These are phyloP conservation scores for Russula earlei DNA, from an alignment of 768 basidiomycete genomes.

Conservation along the genomic window DNA sequence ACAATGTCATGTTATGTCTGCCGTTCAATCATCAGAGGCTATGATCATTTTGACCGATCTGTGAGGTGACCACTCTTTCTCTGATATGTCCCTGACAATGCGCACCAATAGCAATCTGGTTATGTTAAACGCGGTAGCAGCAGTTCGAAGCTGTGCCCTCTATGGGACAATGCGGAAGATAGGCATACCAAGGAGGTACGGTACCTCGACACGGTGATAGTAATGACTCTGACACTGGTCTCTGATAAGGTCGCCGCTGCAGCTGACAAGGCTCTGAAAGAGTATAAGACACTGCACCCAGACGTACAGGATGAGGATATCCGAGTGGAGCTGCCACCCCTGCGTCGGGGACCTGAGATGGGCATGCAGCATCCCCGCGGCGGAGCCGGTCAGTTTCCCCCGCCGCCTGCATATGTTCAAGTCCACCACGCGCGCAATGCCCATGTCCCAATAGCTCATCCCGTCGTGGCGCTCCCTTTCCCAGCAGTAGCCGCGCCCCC, in stretches of 20 bases:
- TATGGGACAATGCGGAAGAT: slow-evolving; percentile 62
- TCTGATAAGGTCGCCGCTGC: slow-evolving; percentile 53
- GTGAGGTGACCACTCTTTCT: slow-evolving; percentile 16
- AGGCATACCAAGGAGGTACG: slow-evolving; percentile 59
- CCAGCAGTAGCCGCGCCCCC: neutral
- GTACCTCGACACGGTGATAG: neutral
- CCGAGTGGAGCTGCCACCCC: slow-evolving; percentile 51
- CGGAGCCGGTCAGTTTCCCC: neutral
- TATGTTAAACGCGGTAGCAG: slow-evolving; percentile 1
- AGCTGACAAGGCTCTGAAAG: slow-evolving; percentile 53
- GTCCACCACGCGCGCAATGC: slow-evolving; percentile 12
- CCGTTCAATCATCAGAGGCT: slow-evolving; percentile 58
- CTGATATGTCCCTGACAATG: neutral
- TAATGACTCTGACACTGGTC: neutral
- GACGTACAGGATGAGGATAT: slow-evolving; percentile 52
- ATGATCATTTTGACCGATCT: slow-evolving; percentile 61
- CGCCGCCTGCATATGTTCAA: slow-evolving; percentile 3
- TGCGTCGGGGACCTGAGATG: neutral
- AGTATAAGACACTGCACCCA: slow-evolving; percentile 50
- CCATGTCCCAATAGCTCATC: slow-evolving; percentile 13
- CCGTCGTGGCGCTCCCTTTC: slow-evolving; percentile 4
- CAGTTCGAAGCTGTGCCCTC: slow-evolving; percentile 39
- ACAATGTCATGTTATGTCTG: slow-evolving; percentile 83
- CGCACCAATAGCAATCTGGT: slow-evolving; percentile 3
- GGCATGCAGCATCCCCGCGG: neutral